Percentiles rank a stretch among this genome's conserved stretches.
These are phyloP conservation scores for Pseudocercospora crystallina DNA, from an alignment of 2,329 filamentous ascomycete genomes.

Conservation along the genomic window DNA sequence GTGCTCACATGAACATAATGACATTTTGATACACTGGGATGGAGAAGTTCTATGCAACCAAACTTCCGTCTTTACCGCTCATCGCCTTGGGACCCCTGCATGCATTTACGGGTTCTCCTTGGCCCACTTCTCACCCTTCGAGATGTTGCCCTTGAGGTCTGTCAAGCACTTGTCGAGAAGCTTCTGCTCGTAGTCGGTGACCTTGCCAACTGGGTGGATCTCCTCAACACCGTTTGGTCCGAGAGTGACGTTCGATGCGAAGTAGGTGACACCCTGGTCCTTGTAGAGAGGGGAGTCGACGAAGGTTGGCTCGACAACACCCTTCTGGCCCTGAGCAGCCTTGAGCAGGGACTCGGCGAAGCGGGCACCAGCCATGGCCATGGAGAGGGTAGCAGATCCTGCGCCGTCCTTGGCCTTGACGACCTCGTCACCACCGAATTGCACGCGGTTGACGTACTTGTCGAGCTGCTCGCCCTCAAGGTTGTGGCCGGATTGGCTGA, in stretches of 20 bases:
- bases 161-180: conserved; percentile 80
- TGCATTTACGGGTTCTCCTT: conserved; percentile 53
- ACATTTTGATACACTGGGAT: conserved; percentile 1
- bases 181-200: conserved; percentile 84
- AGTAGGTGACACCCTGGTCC: conserved; percentile 97
- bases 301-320: conserved; percentile 92
- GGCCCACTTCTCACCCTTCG: conserved; percentile 76
- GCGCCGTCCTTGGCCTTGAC: conserved; percentile 98
- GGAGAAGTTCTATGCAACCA: conserved; percentile 25
- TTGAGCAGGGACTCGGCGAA: conserved; percentile 91
- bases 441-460: conserved; percentile 86
- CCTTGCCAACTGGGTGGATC: conserved; percentile 81
- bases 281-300: conserved; percentile 98
- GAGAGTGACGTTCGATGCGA: conserved; percentile 91
- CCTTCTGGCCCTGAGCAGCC: conserved; percentile 89
- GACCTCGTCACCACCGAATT: conserved; percentile 98
- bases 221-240: conserved; percentile 95
- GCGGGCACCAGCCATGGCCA: conserved; percentile 90
- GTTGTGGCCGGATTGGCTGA: conserved; percentile 89
- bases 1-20: too few relatives aligned
- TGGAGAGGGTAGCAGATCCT: conserved; percentile 94
- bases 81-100: background rate
- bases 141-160: conserved; percentile 91
- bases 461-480: conserved; percentile 74
- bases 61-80: conserved; percentile 7